Base-by-base conservation (phyloP, 2,329 filamentous ascomycete species). In the Malbranchea cinnamomea region DNA sequence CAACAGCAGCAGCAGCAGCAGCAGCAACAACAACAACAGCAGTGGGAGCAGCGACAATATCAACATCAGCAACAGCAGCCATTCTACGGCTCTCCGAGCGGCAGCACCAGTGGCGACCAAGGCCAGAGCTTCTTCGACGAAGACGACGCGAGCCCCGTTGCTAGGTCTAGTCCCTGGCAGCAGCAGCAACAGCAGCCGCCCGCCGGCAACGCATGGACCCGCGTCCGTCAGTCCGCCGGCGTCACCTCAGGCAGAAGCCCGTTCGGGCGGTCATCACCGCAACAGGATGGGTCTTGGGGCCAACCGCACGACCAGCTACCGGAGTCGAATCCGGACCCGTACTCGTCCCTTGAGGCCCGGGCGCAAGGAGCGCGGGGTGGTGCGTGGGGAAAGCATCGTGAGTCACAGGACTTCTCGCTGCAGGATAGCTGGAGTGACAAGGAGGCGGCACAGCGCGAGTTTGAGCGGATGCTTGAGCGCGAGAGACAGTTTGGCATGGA, bases 371-470 rank as follows among this genome's bases (percentile, higher is more conserved):
- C n/a, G n/a, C n/a, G n/a, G n/a, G n/a, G n/a, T n/a, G n/a, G n/a
- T n/a, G n/a, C n/a, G n/a, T n/a, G n/a, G n/a, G n/a, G n/a, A n/a
- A n/a, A n/a, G n/a, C n/a, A n/a, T n/a, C n/a, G n/a, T n/a, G n/a
- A n/a, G n/a, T n/a, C n/a, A n/a, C n/a, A n/a, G n/a, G n/a, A n/a
- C n/a, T n/a, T n/a, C n/a, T n/a, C n/a, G n/a, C n/a, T n/a, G n/a
- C n/a, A n/a, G n/a, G n/a, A n/a, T n/a, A n/a, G n/a, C n/a, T n/a
- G n/a, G n/a, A n/a, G n/a, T 4, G 51, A 55, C 15, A 46, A 48
- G 27, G 50, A 59, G 23, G 46, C 52, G 31, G 55, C 57, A 3
- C 57, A 57, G 33, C 51, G 48, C 6, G 53, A 60, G 3, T 62
- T 62, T 30, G 54, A 62, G 34, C 44, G 44, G 7, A 45, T 62